These are phyloP conservation scores for Scedosporium aurantiacum DNA, from an alignment of 2,329 filamentous ascomycete genomes.

Conservation along the genomic window DNA sequence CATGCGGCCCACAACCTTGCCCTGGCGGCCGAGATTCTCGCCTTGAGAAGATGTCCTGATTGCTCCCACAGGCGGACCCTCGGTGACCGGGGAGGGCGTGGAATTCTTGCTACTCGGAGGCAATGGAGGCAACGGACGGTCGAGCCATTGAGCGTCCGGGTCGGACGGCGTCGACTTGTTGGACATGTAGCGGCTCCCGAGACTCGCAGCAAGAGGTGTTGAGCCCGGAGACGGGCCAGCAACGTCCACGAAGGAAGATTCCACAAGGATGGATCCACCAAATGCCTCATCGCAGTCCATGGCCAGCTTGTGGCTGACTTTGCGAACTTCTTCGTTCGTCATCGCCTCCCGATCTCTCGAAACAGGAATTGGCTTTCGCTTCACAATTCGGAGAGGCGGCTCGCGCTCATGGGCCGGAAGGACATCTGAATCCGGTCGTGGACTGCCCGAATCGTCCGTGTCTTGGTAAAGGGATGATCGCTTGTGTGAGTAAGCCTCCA, in stretches of 20 bases:
- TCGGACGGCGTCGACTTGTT: constrained; percentile 8
- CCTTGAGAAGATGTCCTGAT: neutral
- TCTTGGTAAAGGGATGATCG: neutral
- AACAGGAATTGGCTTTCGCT: neutral
- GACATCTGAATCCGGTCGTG: constrained; percentile 4
- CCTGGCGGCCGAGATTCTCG: neutral
- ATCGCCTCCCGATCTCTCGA: constrained; percentile 14
- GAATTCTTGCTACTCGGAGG: constrained; percentile 15
- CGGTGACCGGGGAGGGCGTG: neutral
- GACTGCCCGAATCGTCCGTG: neutral
- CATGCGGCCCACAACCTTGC: constrained; percentile 10
- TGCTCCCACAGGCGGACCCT: too few relatives aligned
- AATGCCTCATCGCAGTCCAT: constrained; percentile 91
- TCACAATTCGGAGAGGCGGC: neutral
- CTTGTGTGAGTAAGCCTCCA: neutral
- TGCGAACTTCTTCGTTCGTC: constrained; percentile 64
- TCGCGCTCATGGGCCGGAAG: neutral
- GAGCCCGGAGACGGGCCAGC: constrained; percentile 7
- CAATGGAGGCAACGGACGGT: constrained; percentile 40
- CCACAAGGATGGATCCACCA: constrained; percentile 48
- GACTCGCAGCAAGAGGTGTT: neutral
- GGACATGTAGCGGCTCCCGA: neutral
- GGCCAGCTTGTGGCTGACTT: constrained; percentile 75
- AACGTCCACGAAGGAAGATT: constrained; percentile 10
- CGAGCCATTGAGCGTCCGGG: constrained; percentile 25